Evolutionary conservation across 306 rosid species (phyloP), one percentile per base, ranked within the genome.

Genomic region (Quercus alba): DNA sequence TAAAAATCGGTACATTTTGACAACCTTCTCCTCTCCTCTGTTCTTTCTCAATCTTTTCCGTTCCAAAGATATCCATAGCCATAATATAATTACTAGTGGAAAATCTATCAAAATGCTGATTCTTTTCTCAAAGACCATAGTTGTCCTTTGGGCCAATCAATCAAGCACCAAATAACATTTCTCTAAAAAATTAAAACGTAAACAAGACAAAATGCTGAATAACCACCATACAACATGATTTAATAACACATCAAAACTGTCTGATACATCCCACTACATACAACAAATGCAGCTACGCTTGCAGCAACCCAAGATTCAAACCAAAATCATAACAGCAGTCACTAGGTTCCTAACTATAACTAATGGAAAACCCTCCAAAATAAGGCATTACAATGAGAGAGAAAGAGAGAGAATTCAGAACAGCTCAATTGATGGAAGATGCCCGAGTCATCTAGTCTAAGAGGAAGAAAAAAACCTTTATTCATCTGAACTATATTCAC

Each of bases 401-500:
- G 75, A n/a, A 7, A 13, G n/a, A 46, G 58, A 14, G 58, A 28
- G 46, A 15, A n/a, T 12, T 30, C 23, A 30, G 71, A 66, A 31
- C 21, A 66, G 46, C 46, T 64, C 70, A 64, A 64, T 17, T 64
- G 46, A 23, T 61, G 70, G 41, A 15, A 64, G 13, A n/a, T 6
- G 10, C 21, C 70, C 0, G 46, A 28, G 4, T 67, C 28, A 35
- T 35, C 72, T 33, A 18, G 11, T 8, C 4, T n/a, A 3, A 3
- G 28, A 35, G 28, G 54, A 68, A 35, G 72, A 68, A 35, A 35
- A 10, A 35, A 80, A 56, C 81, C 79, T 86, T 49, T 78, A 88
- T 31, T 91, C 98, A 72, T 95, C 99, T 6, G 99, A 95, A 83
- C 94, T 90, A 75, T 89, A 95, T 63, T 93, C 99, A 66, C 94